A percentile compares a stretch with the other conserved stretches of the same genome.
These are phyloP conservation scores for Heritiera littoralis DNA, from an alignment of 345 rosid species.

Conservation along the genomic window DNA sequence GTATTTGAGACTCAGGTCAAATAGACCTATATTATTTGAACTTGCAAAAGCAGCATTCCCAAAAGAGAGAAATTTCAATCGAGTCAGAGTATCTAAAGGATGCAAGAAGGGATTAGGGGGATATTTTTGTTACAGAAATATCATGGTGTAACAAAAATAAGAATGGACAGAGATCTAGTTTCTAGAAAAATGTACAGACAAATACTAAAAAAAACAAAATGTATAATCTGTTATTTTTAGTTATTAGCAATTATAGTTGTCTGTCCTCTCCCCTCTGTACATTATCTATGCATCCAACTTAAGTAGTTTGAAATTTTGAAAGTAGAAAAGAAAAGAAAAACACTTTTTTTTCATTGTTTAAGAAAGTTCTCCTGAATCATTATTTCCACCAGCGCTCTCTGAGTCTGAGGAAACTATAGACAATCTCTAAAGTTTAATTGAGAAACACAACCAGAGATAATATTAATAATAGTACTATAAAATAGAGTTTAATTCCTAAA, in stretches of 20 bases:
- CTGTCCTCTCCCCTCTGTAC: background rate
- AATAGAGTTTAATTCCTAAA: background rate
- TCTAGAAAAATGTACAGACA: background rate
- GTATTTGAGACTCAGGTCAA: background rate
- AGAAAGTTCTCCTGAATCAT: background rate
- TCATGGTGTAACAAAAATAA: background rate
- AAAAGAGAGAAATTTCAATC: background rate
- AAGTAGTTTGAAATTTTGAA: background rate
- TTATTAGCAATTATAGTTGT: background rate
- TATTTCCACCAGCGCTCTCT: background rate
- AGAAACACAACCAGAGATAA: background rate
- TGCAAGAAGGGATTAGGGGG: background rate
- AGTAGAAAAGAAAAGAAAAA: background rate
- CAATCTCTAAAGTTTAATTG: background rate
- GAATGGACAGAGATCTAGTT: background rate
- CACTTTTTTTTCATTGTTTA: background rate
- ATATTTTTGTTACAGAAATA: background rate
- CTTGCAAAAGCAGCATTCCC: background rate
- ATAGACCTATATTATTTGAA: background rate
- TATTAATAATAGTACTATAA: background rate
- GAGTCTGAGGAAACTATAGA: background rate
- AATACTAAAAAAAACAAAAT: background rate
- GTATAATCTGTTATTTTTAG: background rate
- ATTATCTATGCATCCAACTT: background rate
- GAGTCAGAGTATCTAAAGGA: too few relatives aligned